phyloP scores from a whole-genome alignment of 2,329 filamentous ascomycete species.

The Coccinonectria pachysandricola region DNA sequence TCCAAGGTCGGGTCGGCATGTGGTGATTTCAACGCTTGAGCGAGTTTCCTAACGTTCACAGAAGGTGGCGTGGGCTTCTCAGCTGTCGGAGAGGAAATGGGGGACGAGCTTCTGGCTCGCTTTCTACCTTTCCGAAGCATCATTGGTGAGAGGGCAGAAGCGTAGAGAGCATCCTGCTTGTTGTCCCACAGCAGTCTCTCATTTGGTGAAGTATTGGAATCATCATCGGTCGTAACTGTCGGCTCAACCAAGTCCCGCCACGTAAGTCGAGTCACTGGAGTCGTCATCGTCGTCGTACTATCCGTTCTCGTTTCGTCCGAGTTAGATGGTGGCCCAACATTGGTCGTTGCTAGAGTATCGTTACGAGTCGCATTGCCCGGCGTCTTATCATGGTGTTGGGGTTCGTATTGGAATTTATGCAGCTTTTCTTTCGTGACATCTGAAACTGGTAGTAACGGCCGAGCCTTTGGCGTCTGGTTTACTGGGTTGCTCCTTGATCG shows the following conservation, averaged over 20 bases:
- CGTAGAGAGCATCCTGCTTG: slow-evolving; percentile 30
- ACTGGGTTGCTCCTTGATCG: slow-evolving; percentile 43
- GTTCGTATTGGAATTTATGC: slow-evolving; percentile 40
- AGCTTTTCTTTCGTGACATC: slow-evolving; percentile 51
- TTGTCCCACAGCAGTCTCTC: slow-evolving; percentile 54
- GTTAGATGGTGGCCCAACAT: slow-evolving; percentile 3
- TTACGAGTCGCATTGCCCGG: slow-evolving; percentile 9
- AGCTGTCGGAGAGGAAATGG: slow-evolving; percentile 53
- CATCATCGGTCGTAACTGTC: slow-evolving; percentile 30
- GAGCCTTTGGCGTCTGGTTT: slow-evolving; percentile 25
- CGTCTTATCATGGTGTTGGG: slow-evolving; percentile 9
- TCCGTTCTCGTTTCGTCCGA: slow-evolving; percentile 14
- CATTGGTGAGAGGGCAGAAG: slow-evolving; percentile 36
- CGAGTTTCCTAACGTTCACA: slow-evolving; percentile 49
- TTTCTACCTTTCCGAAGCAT: slow-evolving; percentile 47
- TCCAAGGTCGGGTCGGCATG: slow-evolving; percentile 64
- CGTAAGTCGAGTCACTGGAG: slow-evolving; percentile 42
- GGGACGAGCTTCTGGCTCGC: slow-evolving; percentile 64
- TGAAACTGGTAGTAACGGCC: slow-evolving; percentile 40
- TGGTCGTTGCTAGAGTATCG: background rate
- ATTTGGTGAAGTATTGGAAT: slow-evolving; percentile 43
- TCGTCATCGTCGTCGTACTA: slow-evolving; percentile 28
- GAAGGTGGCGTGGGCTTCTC: slow-evolving; percentile 34
- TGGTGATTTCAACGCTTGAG: slow-evolving; percentile 52
- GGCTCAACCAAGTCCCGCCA: slow-evolving; percentile 49